These are phyloP conservation scores for Oemleria cerasiformis DNA, from an alignment of 306 rosid genomes.

Conservation along the genomic window DNA sequence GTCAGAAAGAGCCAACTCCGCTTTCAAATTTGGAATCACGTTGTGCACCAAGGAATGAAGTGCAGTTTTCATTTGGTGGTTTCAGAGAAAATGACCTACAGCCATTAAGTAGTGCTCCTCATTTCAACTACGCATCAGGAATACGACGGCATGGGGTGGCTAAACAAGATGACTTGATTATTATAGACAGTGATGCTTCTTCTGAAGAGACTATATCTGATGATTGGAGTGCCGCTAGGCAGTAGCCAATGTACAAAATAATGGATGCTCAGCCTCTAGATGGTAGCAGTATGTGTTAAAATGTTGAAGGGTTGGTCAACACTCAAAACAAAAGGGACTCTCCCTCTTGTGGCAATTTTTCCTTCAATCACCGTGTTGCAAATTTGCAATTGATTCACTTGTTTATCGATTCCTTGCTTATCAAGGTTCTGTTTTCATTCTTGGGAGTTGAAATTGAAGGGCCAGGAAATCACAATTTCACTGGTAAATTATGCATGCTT, in stretches of 20 bases:
- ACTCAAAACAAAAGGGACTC: no score
- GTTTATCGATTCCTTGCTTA: no score
- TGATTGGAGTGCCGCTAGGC: conserved; percentile 40
- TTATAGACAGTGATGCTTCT: conserved; percentile 55
- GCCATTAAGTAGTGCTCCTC: conserved; percentile 26
- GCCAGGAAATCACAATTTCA: no score
- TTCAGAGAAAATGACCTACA: conserved; percentile 24
- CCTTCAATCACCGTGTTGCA: no score
- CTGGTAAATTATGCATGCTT: no score
- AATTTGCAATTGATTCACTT: no score
- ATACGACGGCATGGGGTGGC: conserved; percentile 23
- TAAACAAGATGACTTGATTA: conserved; percentile 37
- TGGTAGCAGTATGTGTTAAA: no score
- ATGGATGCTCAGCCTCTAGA: no score
- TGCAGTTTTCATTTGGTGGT: conserved; percentile 29
- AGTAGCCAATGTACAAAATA: conserved; percentile 4
- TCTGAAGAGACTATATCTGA: conserved; percentile 76
- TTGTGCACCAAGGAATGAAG: conserved; percentile 21
- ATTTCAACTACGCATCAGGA: conserved; percentile 31
- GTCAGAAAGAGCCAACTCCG: conserved; percentile 20
- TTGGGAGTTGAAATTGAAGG: no score
- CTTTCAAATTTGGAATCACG: conserved; percentile 22
- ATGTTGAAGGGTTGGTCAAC: no score
- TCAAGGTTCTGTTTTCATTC: no score
- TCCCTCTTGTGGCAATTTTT: no score